Evolutionary conservation across 108 stramenopile species (phyloP).

Genomic region (Parietichytrium sp.): DNA sequence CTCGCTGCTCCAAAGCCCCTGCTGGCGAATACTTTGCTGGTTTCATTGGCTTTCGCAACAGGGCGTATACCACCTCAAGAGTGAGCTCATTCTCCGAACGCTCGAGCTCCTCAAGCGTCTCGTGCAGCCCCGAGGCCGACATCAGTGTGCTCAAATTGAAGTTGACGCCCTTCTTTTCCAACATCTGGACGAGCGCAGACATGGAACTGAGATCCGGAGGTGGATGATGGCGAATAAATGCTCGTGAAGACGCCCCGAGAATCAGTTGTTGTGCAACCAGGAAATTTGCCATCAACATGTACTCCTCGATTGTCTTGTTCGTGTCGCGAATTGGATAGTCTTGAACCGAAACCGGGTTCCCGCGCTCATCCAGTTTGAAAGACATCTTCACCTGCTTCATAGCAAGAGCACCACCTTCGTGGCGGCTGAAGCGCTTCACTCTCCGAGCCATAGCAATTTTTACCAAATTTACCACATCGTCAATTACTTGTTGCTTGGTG

Average conservation of each 20-base stretch:
- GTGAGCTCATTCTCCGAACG: constrained; percentile 60
- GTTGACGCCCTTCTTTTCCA: constrained; percentile 54
- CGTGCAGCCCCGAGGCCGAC: constrained; percentile 71
- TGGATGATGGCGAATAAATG: constrained; percentile 75
- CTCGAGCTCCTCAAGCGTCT: constrained; percentile 69
- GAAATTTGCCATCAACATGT: constrained; percentile 95
- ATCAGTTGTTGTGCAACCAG: constrained; percentile 88
- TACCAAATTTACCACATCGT: constrained; percentile 82
- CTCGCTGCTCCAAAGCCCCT: constrained; percentile 51
- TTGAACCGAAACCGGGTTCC: constrained; percentile 72
- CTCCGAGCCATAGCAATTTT: constrained; percentile 71
- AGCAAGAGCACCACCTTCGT: constrained; percentile 74
- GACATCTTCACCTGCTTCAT: constrained; percentile 83
- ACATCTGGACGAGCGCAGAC: constrained; percentile 40
- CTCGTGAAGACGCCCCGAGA: constrained; percentile 71
- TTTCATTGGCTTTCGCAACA: constrained; percentile 82
- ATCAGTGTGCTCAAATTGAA: constrained; percentile 69
- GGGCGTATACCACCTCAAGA: constrained; percentile 75
- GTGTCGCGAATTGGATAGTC: constrained; percentile 88
- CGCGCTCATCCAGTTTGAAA: constrained; percentile 80
- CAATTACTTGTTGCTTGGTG: constrained; percentile 76
- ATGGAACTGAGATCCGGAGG: constrained; percentile 45
- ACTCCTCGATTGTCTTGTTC: constrained; percentile 91
- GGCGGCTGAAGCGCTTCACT: constrained; percentile 67
- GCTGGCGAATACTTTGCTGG: constrained; percentile 86